Evolutionary conservation across 768 basidiomycete species (phyloP).

Genomic region (Nidularia sp.): DNA sequence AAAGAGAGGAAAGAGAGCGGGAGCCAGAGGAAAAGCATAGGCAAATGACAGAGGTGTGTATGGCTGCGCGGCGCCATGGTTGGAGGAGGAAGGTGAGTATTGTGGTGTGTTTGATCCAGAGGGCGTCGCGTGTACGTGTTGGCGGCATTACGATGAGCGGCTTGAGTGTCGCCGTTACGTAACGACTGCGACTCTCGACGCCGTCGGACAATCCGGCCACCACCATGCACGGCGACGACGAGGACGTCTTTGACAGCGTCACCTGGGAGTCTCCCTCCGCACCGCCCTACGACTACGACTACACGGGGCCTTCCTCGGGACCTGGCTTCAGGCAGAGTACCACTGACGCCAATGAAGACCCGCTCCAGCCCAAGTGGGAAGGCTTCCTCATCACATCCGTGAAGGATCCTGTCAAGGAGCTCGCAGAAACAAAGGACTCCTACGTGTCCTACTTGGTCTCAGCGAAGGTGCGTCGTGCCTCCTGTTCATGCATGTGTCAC

Average conservation of each 20-base stretch:
- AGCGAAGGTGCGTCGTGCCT: slow-evolving; percentile 64
- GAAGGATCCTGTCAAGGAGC: slow-evolving; percentile 91
- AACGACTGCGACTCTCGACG: slow-evolving; percentile 11
- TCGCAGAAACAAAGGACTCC: slow-evolving; percentile 95
- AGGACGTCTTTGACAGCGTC: slow-evolving; percentile 88
- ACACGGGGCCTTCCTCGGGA: slow-evolving; percentile 37
- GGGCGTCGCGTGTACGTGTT: slow-evolving; percentile 14
- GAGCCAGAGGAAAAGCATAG: slow-evolving; percentile 18
- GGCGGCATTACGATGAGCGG: slow-evolving; percentile 22
- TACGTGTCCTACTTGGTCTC: slow-evolving; percentile 93
- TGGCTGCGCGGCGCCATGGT: background rate
- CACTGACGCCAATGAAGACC: slow-evolving; percentile 64
- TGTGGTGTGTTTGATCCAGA: slow-evolving; percentile 1
- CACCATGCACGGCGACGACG: slow-evolving; percentile 78
- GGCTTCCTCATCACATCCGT: slow-evolving; percentile 80
- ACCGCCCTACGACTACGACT: slow-evolving; percentile 43
- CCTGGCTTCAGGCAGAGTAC: slow-evolving; percentile 84
- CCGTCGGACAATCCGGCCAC: slow-evolving; percentile 8
- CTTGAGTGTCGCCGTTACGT: slow-evolving; percentile 16
- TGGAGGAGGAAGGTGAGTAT: slow-evolving; percentile 8
- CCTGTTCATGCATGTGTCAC: no score
- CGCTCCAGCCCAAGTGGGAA: slow-evolving; percentile 88
- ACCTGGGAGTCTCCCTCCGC: slow-evolving; percentile 81
- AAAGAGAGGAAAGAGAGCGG: slow-evolving; percentile 27
- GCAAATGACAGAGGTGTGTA: slow-evolving; percentile 6